Evolutionary conservation across 2,329 filamentous ascomycete species (phyloP), one percentile per base, ranked within the genome.

Genomic region (Fusarium gaditjirri): DNA sequence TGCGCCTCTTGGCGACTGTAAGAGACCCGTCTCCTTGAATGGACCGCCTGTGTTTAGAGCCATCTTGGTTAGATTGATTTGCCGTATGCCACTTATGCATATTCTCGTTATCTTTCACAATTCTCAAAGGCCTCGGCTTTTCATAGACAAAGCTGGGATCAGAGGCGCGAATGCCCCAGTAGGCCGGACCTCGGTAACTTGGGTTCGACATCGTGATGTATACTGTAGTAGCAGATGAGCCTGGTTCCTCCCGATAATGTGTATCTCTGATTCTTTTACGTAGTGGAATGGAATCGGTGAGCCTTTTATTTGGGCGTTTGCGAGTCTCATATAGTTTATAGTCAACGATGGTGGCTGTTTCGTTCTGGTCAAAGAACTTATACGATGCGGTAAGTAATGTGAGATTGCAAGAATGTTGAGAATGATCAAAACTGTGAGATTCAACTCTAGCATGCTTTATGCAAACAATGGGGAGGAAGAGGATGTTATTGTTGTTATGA

Each of bases 101-200:
- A 11, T 53, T 64, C 29, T 17, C 59, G 13, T 52, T 47, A 38
- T 80, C 79, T 75, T 88, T 89, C 74, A 84, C 77, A 74, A 89
- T 86, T 43, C 85, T 84, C 38, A 89, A 77, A 16, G 88, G 88
- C 36, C 81, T 81, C 23, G 86, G 84, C 61, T 77, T 75, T 73
- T 79, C 80, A 27, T 53, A 53, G 17, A 36, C 29, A 74, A 43
- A 76, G 61, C 65, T 64, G 13, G 67, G 60, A 25, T 55, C 54
- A 66, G 77, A 61, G 68, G 79, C 65, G 75, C 76, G 70, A 78
- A 82, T 69, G 74, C 80, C 81, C 76, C 79, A 39, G 38, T 61
- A 62, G 55, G 72, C 60, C 78, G 74, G 21, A 71, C 79, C 58
- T 54, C 76, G 46, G 66, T 70, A 53, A 72, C 73, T 57, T 54